phyloP scores from a whole-genome alignment of 78 protist species.

The Mastigamoeba balamuthi region DNA sequence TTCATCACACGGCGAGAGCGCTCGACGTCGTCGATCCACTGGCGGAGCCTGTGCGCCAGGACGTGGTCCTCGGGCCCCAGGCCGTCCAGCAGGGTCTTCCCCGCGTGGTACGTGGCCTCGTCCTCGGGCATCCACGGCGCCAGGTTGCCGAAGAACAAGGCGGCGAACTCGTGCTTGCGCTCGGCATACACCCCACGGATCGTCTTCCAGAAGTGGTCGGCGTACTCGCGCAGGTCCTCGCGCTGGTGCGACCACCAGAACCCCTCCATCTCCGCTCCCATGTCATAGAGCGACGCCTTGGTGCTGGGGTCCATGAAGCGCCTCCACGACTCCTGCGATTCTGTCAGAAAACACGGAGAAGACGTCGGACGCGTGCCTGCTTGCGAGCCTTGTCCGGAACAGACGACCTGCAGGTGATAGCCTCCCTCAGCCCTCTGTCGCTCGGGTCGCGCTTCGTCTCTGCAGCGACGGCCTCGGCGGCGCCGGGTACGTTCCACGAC shows the following conservation, averaged over 20 bases:
- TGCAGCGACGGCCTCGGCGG: neutral
- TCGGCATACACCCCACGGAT: neutral
- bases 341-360: too few relatives aligned
- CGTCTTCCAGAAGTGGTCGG: neutral
- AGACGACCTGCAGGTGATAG: neutral
- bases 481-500: neutral
- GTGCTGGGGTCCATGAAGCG: neutral
- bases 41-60: neutral
- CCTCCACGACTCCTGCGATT: neutral
- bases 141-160: neutral
- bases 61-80: neutral
- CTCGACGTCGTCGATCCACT: neutral
- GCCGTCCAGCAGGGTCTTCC: neutral
- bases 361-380: too few relatives aligned
- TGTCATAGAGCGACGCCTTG: neutral
- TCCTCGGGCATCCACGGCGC: neutral
- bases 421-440: neutral
- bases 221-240: neutral
- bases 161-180: neutral
- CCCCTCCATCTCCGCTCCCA: neutral
- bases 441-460: neutral
- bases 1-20: too few relatives aligned
- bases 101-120: neutral
- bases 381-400: neutral
- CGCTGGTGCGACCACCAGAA: neutral